Evolutionary conservation across 169 alveolate species (phyloP).

Genomic region (Besnoitia besnoiti): DNA sequence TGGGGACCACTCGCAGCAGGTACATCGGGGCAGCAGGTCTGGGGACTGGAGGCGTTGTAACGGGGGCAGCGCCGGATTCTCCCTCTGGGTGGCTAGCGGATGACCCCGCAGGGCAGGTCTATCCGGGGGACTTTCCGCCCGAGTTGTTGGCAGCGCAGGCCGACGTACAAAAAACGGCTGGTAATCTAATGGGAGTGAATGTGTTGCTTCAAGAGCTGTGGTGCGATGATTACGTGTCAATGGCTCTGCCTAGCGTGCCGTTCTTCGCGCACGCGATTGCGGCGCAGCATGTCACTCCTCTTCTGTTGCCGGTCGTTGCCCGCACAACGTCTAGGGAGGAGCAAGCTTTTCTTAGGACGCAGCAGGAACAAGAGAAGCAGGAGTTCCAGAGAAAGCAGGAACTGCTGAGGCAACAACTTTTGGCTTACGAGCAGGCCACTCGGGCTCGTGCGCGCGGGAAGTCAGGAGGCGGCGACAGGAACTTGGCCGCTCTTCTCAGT

Average conservation of each 20-base stretch:
- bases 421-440: not conserved
- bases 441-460: not conserved
- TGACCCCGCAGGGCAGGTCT: not conserved
- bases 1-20: not conserved
- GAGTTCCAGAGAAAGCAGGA: not conserved
- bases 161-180: not conserved
- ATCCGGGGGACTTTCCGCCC: not conserved
- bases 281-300: conserved; percentile 41
- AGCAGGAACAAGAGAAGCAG: conserved; percentile 35
- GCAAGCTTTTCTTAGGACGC: conserved; percentile 45
- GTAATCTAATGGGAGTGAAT: not conserved
- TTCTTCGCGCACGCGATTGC: conserved; percentile 40
- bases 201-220: conserved; percentile 55
- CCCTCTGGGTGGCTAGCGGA: not conserved
- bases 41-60: not conserved
- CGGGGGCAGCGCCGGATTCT: not conserved
- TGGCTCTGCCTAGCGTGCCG: conserved; percentile 60
- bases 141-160: not conserved
- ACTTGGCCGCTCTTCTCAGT: not conserved
- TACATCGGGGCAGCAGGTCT: not conserved
- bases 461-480: not conserved
- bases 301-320: conserved; percentile 58
- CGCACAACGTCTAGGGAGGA: conserved; percentile 50
- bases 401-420: not conserved
- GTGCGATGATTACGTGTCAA: conserved; percentile 59